Conservation (phyloP, 2,329 filamentous ascomycete genomes). For the Xylariomycetidae sp. region DNA sequence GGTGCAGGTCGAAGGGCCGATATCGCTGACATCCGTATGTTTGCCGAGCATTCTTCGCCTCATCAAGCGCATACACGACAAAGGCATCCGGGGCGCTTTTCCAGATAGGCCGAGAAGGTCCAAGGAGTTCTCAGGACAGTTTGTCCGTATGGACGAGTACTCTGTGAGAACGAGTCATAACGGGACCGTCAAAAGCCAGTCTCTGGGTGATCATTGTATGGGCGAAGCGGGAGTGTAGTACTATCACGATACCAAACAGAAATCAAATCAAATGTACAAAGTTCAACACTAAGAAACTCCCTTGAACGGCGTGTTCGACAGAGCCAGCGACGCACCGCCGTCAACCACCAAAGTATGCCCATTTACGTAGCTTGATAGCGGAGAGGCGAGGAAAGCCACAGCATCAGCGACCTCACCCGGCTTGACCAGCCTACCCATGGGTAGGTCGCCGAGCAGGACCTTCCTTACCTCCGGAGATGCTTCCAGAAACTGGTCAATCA, state of each 20-base stretch:
- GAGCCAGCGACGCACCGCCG: slow-evolving; percentile 10
- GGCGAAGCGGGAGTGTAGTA: too few species aligned
- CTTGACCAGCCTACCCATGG: slow-evolving; percentile 8
- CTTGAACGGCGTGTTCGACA: slow-evolving; percentile 12
- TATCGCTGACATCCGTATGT: slow-evolving; percentile 5
- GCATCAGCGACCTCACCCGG: slow-evolving; percentile 12
- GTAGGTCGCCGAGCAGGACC: slow-evolving; percentile 12
- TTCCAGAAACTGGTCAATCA: slow-evolving; percentile 12
- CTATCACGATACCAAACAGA: too few species aligned
- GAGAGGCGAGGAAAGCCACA: slow-evolving; percentile 14
- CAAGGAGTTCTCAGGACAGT: too few species aligned
- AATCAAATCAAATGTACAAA: neutral
- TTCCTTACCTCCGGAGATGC: slow-evolving; percentile 11
- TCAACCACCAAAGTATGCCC: slow-evolving; percentile 15
- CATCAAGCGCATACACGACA: neutral
- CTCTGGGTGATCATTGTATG: too few species aligned
- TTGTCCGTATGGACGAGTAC: too few species aligned
- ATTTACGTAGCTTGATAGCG: slow-evolving; percentile 15
- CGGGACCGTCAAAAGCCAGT: too few species aligned
- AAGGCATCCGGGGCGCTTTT: slow-evolving; percentile 1
- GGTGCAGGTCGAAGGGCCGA: slow-evolving; percentile 3
- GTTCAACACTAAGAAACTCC: neutral
- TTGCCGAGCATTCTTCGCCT: slow-evolving; percentile 3
- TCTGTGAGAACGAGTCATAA: too few species aligned
- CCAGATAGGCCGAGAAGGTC: too few species aligned